A percentile compares a stretch with the other conserved stretches of the same genome.
Evolutionary conservation across 164 flowering plant species (phyloP).

Genomic region (Liriodendron chinense): DNA sequence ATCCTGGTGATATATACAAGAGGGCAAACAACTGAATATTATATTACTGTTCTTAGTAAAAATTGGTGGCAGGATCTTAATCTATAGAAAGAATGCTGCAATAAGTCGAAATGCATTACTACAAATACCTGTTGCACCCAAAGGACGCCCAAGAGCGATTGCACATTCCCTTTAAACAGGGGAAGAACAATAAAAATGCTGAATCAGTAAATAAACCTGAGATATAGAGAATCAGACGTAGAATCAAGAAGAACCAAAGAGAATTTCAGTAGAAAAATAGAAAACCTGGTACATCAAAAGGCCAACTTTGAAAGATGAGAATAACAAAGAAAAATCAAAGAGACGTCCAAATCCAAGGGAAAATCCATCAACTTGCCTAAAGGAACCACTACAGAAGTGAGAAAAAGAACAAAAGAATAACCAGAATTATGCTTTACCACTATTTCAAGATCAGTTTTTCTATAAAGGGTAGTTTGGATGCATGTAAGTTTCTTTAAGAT

Average conservation of each 20-base stretch:
- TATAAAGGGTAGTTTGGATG: no score
- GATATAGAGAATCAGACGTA: not conserved
- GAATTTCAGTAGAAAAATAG: not conserved
- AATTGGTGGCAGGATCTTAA: no score
- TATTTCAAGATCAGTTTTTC: constrained; percentile 80
- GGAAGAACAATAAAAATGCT: not conserved
- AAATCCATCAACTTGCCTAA: not conserved
- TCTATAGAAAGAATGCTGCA: no score
- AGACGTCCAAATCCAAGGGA: not conserved
- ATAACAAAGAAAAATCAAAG: not conserved
- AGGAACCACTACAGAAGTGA: not conserved
- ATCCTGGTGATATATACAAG: no score
- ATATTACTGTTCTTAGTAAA: no score
- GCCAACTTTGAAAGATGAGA: not conserved
- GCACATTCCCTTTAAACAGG: constrained; percentile 25
- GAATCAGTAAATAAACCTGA: constrained; percentile 2
- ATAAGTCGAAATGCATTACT: not conserved
- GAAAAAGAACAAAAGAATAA: constrained; percentile 1
- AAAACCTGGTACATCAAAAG: not conserved
- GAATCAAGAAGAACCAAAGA: not conserved
- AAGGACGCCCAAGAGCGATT: constrained; percentile 65
- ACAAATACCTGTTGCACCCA: constrained; percentile 91
- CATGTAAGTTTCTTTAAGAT: no score
- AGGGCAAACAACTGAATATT: no score
- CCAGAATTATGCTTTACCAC: constrained; percentile 48